Base-by-base conservation (phyloP, 164 flowering plant genomes). In the Taxillus chinensis region DNA sequence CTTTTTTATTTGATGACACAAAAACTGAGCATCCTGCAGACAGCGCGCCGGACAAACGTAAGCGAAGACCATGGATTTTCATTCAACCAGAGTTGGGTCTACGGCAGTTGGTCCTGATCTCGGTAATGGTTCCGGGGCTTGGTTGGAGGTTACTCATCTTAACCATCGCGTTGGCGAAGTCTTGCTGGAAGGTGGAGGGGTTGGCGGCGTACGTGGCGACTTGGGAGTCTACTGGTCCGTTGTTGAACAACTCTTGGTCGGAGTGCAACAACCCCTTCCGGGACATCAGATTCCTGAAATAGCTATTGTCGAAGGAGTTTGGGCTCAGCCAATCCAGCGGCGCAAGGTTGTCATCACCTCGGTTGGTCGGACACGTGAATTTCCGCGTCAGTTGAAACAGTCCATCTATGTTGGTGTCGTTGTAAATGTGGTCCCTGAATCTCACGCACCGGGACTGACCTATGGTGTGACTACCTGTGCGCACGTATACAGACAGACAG, bases 241-340 rank as follows among this genome's bases (percentile, higher is more conserved):
- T 74, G 39, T 64, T 71, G 57, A 75, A 75, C 11, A 80, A 68
- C 0, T 51, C 68, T 57, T 80, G 79, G 63, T 80, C 83, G 0
- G 79, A 65, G 42, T 55, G 56, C 12, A 80, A 79, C 41, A 77
- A 74, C 37, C 84, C 82, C 65, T 66, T 76, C 60, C 63, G 66
- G 37, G 62, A 71, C 16, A 72, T 17, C 40, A 83, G 62, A 52
- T 76, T 79, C 66, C 77, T 78, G 78, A 64, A 83, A 73, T 78
- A 83, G 63, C 74, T 76, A 65, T 71, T 76, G 62, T 78, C 86
- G 55, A 79, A 79, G 2, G 72, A 0, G 27, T 27, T 73, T 9
- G 82, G 80, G 8, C 82, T 79, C 61, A 77, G 78, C 63, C 79
- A 52, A 66, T 83, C 87, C 0, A 83, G 75, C 0, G 85, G 68